Base-by-base conservation (phyloP, 192 early-diverging fungal species). In the Phlyctochytrium planicorne region DNA sequence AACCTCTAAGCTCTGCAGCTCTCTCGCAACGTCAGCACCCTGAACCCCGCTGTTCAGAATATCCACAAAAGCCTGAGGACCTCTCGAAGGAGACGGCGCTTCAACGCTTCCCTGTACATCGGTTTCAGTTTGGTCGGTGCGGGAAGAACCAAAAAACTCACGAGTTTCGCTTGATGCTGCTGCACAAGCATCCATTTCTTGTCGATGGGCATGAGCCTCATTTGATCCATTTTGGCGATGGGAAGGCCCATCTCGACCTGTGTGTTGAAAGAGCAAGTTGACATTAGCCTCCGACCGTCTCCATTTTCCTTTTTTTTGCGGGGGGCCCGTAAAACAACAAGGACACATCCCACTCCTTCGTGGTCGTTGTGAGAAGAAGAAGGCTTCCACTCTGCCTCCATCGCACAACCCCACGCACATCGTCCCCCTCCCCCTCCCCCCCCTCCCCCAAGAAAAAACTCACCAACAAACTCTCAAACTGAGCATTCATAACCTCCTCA, bases 1-100 rank as follows among this genome's bases (percentile, higher is more conserved):
- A 3, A 72, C 70, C 32, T 72, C 71, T 16, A 72, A 36, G 29
- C 55, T 62, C 52, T 72, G 71, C 34, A 72, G 40, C 3, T 74
- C 4, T 36, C 62, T 72, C 4, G 47, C 59, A 31, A 70, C 23
- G 24, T 72, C 71, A 1, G 2, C 30, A 2, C 30, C 2, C 3
- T 63, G 6, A 12, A 52, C 1, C 3, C 40, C 20, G 3, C 3
- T 2, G 23, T 27, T 2, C 65, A 67, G 12, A 25, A 70, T 24
- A 6, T 73, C 68, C 2, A 67, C 27, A 31, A 30, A 66, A 2
- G 30, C 24, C 40, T 50, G 52, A 1, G 64, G 64, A 12, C 55
- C 64, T 29, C 55, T 23, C 10, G 32, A 31, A 16, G 24, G 59
- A 3, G 63, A 37, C 35, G 40, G 10, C 20, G 20, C 40, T 20